phyloP scores from a whole-genome alignment of 768 basidiomycete species.

The Termitomyces sp. region DNA sequence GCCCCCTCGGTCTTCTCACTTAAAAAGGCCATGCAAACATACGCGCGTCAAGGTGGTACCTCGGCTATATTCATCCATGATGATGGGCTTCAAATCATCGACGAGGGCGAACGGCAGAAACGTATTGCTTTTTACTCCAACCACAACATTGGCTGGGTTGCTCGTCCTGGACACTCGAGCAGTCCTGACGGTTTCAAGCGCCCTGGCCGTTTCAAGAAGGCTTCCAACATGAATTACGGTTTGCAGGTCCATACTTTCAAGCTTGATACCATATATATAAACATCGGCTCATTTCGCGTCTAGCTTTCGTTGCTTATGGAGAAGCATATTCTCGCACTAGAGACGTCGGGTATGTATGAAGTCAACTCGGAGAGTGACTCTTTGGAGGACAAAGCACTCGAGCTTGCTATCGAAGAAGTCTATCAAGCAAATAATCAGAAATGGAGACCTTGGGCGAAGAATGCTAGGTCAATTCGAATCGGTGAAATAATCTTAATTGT shows the following conservation, averaged over 20 bases:
- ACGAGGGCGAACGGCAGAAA: slow-evolving; percentile 53
- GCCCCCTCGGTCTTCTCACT: slow-evolving; percentile 69
- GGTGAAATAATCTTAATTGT: slow-evolving; percentile 79
- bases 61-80: slow-evolving; percentile 79
- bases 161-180: slow-evolving; percentile 66
- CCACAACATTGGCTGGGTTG: slow-evolving; percentile 79
- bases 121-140: slow-evolving; percentile 72
- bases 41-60: slow-evolving; percentile 84
- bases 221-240: slow-evolving; percentile 85
- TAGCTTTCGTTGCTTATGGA: slow-evolving; percentile 61
- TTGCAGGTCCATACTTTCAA: slow-evolving; percentile 28
- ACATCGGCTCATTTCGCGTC: slow-evolving; percentile 12
- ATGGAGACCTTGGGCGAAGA: slow-evolving; percentile 74
- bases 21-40: slow-evolving; percentile 88
- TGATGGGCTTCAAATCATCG: slow-evolving; percentile 71
- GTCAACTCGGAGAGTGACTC: slow-evolving; percentile 33
- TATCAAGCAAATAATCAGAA: slow-evolving; percentile 49
- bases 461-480: slow-evolving; percentile 68
- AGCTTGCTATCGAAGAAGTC: slow-evolving; percentile 69
- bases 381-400: slow-evolving; percentile 68
- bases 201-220: slow-evolving; percentile 89
- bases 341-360: slow-evolving; percentile 30
- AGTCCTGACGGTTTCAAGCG: slow-evolving; percentile 66
- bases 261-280: too few species aligned
- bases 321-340: slow-evolving; percentile 42